A percentile compares a stretch with the other conserved stretches of the same genome.
Evolutionary conservation across 169 alveolate species (phyloP).

Genomic region (Perkinsus chesapeaki): DNA sequence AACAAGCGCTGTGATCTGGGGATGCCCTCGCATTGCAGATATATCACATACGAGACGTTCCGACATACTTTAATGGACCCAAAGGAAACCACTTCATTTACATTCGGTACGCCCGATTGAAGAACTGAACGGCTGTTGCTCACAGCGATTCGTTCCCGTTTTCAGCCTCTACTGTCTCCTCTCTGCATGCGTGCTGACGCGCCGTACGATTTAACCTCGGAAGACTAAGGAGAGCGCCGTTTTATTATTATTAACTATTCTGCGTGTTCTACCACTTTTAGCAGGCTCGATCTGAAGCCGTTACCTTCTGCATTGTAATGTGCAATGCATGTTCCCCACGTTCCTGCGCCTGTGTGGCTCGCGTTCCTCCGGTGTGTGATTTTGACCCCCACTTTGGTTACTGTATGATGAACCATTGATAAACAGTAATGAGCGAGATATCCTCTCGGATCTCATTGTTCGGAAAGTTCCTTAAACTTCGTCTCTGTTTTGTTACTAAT

Average conservation of each 20-base stretch:
- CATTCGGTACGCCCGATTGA: neutral
- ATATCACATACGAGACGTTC: neutral
- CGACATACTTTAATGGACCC: neutral
- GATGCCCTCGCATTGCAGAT: too few species aligned
- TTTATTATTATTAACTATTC: too few species aligned
- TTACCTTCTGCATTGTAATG: too few species aligned
- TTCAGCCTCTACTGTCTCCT: neutral
- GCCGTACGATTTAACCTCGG: neutral
- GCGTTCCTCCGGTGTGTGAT: neutral
- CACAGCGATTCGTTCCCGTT: neutral
- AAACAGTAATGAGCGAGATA: neutral
- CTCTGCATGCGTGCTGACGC: neutral
- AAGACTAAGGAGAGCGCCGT: neutral
- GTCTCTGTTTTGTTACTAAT: too few species aligned
- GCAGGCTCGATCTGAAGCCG: too few species aligned
- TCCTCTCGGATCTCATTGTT: too few species aligned
- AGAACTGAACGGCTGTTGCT: too few species aligned
- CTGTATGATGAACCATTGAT: neutral
- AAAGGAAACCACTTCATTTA: neutral
- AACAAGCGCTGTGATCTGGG: neutral
- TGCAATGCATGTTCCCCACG: neutral
- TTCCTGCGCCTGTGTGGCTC: neutral
- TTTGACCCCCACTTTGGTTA: neutral
- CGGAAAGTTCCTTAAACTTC: too few species aligned
- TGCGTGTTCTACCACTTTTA: too few species aligned